Evolutionary conservation across 2,329 filamentous ascomycete species (phyloP), one percentile per base, ranked within the genome.

Genomic region (Pseudopyrenochaeta lycopersici): DNA sequence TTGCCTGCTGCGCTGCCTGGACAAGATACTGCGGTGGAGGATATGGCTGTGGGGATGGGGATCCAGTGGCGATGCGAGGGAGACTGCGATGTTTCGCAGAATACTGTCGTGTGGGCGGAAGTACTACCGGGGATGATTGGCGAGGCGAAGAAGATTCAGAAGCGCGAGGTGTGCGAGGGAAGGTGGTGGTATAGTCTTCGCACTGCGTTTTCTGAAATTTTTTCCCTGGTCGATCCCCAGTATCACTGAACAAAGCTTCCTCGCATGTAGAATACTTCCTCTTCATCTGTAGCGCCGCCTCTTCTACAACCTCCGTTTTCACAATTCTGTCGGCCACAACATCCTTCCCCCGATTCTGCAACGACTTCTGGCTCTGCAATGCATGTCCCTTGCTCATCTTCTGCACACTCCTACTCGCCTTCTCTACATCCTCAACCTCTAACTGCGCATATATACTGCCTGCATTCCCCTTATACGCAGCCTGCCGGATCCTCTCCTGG

Each of bases 351-450:
- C 4, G 4, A 27, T 27, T 27, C 23, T 27, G 23, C 23, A 27
- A 27, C 23, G 31, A 4, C 31, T 33, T 5, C 11, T 14, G 4
- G 11, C 35, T 31, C 5, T 53, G 44, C 46, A 56, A 47, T 7
- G 52, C 47, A 12, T 45, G 33, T 0, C 55, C 56, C 32, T 21
- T 41, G 6, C 27, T 57, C 55, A 63, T 63, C 7, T 33, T 47
- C 12, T 38, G 20, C 2, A 49, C 41, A 29, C 60, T 63, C n/a
- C 39, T 39, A 17, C 49, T 54, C 1, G 60, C 60, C n/a, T 62
- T 49, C 9, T 52, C 44, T 2, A 62, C 53, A 44, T 63, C 60
- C 5, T 14, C 20, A 1, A 61, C 47, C 30, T 60, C 50, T 2
- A 63, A 10, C 1, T 20, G 23, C 1, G 46, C 57, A 14, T 47